phyloP scores from a whole-genome alignment of 176 grass and related monocot species.

The Aegilops bicornis region DNA sequence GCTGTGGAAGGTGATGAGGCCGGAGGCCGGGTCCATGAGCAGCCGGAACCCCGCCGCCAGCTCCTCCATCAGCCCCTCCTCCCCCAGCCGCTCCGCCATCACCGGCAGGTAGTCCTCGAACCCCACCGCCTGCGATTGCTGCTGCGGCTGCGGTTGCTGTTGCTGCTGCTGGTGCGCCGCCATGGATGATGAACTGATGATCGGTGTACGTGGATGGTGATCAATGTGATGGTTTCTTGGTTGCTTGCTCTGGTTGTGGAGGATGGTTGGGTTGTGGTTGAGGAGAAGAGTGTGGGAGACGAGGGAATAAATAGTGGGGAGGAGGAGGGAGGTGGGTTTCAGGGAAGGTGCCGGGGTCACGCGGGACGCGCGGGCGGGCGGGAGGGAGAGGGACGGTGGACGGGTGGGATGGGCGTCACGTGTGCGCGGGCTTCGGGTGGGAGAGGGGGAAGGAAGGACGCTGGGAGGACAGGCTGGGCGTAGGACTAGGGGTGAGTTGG shows the following conservation, averaged over 20 bases:
- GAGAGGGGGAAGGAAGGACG: background rate
- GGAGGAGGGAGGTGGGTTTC: conserved; percentile 9
- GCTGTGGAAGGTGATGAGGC: conserved; percentile 85
- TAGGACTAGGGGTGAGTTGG: conserved; percentile 19
- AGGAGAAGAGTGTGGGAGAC: background rate
- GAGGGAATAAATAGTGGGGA: conserved; percentile 40
- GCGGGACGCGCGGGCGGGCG: background rate
- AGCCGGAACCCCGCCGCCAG: conserved; percentile 72
- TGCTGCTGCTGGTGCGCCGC: conserved; percentile 25
- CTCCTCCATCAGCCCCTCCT: conserved; percentile 91
- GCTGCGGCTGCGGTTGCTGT: background rate
- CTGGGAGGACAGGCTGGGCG: conserved; percentile 18
- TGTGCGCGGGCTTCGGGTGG: background rate
- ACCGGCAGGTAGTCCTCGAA: conserved; percentile 98
- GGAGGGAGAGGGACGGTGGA: background rate
- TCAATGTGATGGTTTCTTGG: background rate
- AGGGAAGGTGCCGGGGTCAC: conserved; percentile 45
- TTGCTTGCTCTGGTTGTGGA: background rate
- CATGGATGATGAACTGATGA: conserved; percentile 8
- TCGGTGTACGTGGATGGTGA: background rate
- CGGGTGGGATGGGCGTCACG: conserved; percentile 26
- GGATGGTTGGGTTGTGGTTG: background rate
- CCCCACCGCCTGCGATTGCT: background rate
- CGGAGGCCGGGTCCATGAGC: conserved; percentile 58
- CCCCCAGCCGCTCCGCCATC: conserved; percentile 89